phyloP scores from a whole-genome alignment of 495 filamentous ascomycete genomes.

The Mycothermus thermophilus region DNA sequence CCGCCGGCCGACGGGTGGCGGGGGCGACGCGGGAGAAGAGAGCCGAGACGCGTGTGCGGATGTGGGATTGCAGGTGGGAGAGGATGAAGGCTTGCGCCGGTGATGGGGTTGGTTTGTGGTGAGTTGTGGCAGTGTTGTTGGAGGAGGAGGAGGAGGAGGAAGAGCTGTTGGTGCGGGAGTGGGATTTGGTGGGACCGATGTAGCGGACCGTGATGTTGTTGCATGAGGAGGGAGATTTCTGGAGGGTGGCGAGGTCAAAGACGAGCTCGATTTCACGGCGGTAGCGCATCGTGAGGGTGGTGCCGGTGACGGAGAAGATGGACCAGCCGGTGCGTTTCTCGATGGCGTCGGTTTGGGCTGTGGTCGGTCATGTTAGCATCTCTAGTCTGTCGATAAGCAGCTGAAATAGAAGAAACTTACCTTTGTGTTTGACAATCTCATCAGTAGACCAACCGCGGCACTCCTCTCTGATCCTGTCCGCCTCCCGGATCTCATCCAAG shows the following conservation, averaged over 20 bases:
- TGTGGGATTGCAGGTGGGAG: neutral
- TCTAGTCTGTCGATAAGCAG: constrained; percentile 2
- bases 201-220: constrained; percentile 38
- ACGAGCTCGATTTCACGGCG: constrained; percentile 58
- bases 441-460: constrained; percentile 75
- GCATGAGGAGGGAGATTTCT: constrained; percentile 4
- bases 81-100: neutral
- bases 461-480: constrained; percentile 71
- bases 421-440: constrained; percentile 62
- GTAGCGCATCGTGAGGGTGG: constrained; percentile 64
- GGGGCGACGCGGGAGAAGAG: too few species aligned
- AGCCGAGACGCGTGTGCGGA: neutral
- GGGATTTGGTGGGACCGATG: constrained; percentile 35
- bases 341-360: constrained; percentile 53
- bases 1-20: constrained; percentile 23
- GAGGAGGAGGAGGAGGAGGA: constrained; percentile 45
- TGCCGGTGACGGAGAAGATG: constrained; percentile 45
- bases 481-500: constrained; percentile 60
- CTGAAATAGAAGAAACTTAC: constrained; percentile 27
- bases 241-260: constrained; percentile 55
- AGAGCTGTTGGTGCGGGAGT: too few species aligned
- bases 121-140: constrained; percentile 46
- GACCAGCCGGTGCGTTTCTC: constrained; percentile 72
- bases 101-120: constrained; percentile 21
- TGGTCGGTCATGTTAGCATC: constrained; percentile 2